Evolutionary conservation across 768 basidiomycete species (phyloP).

Genomic region (Asterophora parasitica): DNA sequence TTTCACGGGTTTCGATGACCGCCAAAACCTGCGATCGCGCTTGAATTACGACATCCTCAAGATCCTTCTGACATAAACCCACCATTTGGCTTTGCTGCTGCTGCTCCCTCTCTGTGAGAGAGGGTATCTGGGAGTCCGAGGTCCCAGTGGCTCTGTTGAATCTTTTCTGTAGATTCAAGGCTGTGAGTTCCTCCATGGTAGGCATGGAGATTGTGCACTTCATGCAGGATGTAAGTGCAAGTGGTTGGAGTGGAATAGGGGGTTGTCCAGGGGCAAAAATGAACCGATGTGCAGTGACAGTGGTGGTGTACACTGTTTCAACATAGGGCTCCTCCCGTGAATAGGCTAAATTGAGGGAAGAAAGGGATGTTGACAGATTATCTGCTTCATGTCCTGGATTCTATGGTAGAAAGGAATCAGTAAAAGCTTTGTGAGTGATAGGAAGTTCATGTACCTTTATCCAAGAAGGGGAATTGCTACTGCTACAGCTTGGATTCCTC

Average conservation of each 20-base stretch:
- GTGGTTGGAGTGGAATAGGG: not conserved
- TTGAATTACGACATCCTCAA: too few species aligned
- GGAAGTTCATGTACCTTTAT: too few species aligned
- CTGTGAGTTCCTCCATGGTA: not conserved
- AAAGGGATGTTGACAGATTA: not conserved
- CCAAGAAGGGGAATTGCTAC: too few species aligned
- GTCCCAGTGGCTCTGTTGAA: not conserved
- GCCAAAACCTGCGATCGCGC: too few species aligned
- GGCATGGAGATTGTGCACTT: too few species aligned
- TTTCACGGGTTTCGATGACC: too few species aligned
- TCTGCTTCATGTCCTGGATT: not conserved
- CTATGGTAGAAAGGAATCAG: not conserved
- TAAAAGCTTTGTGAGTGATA: not conserved
- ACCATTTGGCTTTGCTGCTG: too few species aligned
- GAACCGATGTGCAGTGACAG: not conserved
- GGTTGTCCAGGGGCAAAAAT: not conserved
- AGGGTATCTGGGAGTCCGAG: not conserved
- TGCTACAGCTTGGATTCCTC: not conserved
- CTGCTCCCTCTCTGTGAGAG: not conserved
- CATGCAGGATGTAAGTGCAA: not conserved
- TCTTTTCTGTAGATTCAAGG: conserved; percentile 2
- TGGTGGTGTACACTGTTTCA: not conserved
- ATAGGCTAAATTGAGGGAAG: not conserved
- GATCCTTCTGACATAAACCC: too few species aligned
- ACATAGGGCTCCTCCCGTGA: not conserved